Evolutionary conservation across 202 grass and related monocot species (phyloP), one percentile per base, ranked within the genome.

Genomic region (Cymbopogon flexuosus): DNA sequence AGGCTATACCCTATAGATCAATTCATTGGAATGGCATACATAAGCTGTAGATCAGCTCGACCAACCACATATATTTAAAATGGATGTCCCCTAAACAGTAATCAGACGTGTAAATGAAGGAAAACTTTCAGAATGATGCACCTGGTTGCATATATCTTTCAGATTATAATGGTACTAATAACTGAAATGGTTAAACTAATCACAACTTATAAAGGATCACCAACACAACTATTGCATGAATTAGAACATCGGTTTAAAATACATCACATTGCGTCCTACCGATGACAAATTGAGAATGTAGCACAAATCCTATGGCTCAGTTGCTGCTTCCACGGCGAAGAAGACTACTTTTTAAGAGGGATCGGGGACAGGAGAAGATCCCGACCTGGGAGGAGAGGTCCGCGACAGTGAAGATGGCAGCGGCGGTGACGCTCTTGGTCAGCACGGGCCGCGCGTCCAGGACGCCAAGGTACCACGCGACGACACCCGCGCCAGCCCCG

Each of bases 381-480:
- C 57, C 34, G 56, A 92, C 96, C 96, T 99, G 96, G 22, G 92
- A 95, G 33, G 92, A 85, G 82, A 93, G 58, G 80, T 99, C 96
- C 2, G 92, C 92, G 35, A 76, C 92, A 43, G 87, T 89, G 82
- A 91, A 95, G 79, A 96, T 93, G 83, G 80, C 16, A 18, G 81
- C 92, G 16, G 92, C 90, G 16, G 96, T 95, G 77, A 93, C 81
- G 92, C 90, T 91, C 87, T 99, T 99, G 31, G 96, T 99, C 12
- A 99, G 88, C 70, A 96, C 79, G 1, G 96, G 92, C 71, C 87
- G 89, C 40, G 90, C 57, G 64, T 89, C 90, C 43, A 99, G 81
- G 77, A 89, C 84, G 27, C 88, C 77, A 52, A 96, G 87, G 76
- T 93, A 99, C 90, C 90, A 99, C 65, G 78, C 78, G n/a, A 99